Base-by-base conservation (phyloP, 257 asterid species). In the Solanum chiquidenum region DNA sequence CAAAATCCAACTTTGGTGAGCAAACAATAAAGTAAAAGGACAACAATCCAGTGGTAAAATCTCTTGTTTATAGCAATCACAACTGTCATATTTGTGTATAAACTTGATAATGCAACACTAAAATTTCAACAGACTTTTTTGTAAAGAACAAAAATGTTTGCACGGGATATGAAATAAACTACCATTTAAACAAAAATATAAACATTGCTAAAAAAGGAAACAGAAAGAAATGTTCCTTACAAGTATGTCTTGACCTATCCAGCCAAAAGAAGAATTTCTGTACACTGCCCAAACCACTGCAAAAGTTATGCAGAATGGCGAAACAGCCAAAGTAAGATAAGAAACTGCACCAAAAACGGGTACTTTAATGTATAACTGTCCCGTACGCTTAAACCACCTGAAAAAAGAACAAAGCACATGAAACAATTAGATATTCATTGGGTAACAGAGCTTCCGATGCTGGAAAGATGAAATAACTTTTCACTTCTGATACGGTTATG, bases 211-310 rank as follows among this genome's bases (percentile, higher is more conserved):
- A 18, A 37, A 73, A 33, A 49, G 35, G 13, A 73, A 29, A 33
- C 37, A 44, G 76, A 46, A 80, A 68, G 49, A 66, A 75, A 16
- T 29, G 77, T 60, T 66, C 88, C 87, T 46, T 35, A 96, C 99
- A 85, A 96, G 98, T 87, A 96, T 90, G 90, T 96, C 98, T 92
- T 94, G 99, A 86, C 98, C 99, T 66, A 96, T 94, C 99, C 99
- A 96, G 85, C 96, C 98, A 91, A 95, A 93, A 85, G 98, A 91
- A 74, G 33, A 84, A 34, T 86, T 86, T 90, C 98, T 91, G 91
- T 93, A 90, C 66, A 95, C 92, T 23, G 98, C 98, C 99, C 99
- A 96, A 58, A 94, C 89, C 58, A 94, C 95, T 38, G 98, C 96
- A 91, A 96, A 94, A 72, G 95, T 94, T 87, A 95, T 86, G 90